phyloP scores from a whole-genome alignment of 2,329 filamentous ascomycete genomes.

The Nemania sp. region DNA sequence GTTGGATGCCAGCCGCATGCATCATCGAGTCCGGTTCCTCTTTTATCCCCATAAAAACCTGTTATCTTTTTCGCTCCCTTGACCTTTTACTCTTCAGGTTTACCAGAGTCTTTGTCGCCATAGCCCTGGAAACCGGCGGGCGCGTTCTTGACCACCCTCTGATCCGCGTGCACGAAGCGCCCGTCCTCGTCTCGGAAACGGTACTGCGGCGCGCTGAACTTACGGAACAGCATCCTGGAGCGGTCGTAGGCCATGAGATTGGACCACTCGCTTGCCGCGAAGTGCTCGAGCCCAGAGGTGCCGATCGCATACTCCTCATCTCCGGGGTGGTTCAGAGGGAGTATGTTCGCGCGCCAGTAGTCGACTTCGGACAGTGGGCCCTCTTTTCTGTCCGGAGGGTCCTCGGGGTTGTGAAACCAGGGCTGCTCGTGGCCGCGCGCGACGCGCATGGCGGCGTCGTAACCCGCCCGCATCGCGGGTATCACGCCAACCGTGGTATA shows the following conservation, averaged over 20 bases:
- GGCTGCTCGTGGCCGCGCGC: slow-evolving; percentile 33
- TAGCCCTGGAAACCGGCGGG: not conserved
- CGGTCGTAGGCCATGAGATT: not conserved
- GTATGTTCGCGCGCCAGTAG: not conserved
- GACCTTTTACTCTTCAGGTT: not conserved
- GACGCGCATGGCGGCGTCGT: slow-evolving; percentile 49
- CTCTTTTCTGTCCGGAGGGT: not conserved
- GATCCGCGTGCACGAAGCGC: slow-evolving; percentile 1
- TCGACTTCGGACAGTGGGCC: not conserved
- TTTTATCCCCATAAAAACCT: not conserved
- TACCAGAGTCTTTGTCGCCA: not conserved
- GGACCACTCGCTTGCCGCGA: slow-evolving; percentile 23
- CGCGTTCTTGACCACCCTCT: slow-evolving; percentile 4
- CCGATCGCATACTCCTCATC: slow-evolving; percentile 25
- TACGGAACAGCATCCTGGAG: slow-evolving; percentile 13
- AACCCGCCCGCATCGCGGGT: slow-evolving; percentile 55
- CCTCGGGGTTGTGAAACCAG: slow-evolving; percentile 23
- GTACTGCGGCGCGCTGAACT: not conserved
- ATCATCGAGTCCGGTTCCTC: not conserved
- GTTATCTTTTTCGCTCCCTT: not conserved
- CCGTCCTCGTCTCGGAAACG: slow-evolving; percentile 17
- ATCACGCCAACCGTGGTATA: slow-evolving; percentile 58
- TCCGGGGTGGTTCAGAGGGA: too few species aligned
- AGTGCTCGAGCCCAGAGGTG: slow-evolving; percentile 34
- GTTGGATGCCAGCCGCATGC: not conserved